Percentiles rank a stretch among this genome's conserved stretches.
Evolutionary conservation across 2,329 filamentous ascomycete species (phyloP).

Genomic region (Drechslera avenae): DNA sequence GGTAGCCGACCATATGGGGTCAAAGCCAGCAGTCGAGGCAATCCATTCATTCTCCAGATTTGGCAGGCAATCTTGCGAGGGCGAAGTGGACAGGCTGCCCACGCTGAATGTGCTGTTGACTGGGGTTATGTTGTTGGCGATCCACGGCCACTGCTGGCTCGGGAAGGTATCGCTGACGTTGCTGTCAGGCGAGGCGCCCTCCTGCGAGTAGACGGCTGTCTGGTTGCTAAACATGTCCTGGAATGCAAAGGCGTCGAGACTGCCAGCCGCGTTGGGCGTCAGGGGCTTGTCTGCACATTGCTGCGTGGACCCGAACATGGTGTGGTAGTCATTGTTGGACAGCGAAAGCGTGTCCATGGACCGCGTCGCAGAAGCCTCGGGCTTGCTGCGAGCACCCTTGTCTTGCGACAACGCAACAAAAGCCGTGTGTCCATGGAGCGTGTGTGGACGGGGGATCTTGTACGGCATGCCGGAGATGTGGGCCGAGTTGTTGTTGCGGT

Average conservation of each 20-base stretch:
- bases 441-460: slow-evolving; percentile 59
- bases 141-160: slow-evolving; percentile 44
- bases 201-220: slow-evolving; percentile 32
- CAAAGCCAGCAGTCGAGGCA: slow-evolving; percentile 44
- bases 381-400: slow-evolving; percentile 29
- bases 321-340: slow-evolving; percentile 45
- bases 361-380: slow-evolving; percentile 32
- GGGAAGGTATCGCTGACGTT: slow-evolving; percentile 40
- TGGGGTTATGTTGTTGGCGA: slow-evolving; percentile 29
- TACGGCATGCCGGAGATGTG: slow-evolving; percentile 68
- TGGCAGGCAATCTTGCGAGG: slow-evolving; percentile 47
- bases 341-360: slow-evolving; percentile 46
- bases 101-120: slow-evolving; percentile 39
- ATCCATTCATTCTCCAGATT: slow-evolving; percentile 43
- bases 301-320: slow-evolving; percentile 43
- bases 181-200: slow-evolving; percentile 43
- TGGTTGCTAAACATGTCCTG: slow-evolving; percentile 38
- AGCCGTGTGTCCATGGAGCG: slow-evolving; percentile 41
- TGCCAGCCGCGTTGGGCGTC: slow-evolving; percentile 33
- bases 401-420: slow-evolving; percentile 35
- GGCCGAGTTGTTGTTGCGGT: slow-evolving; percentile 68
- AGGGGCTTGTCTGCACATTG: slow-evolving; percentile 34
- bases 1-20: slow-evolving; percentile 47
- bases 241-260: slow-evolving; percentile 37
- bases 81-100: slow-evolving; percentile 47